Percentiles rank a stretch among this genome's conserved stretches.
Evolutionary conservation across 179 eudicot species (phyloP).

Genomic region (Beta corolliflora): DNA sequence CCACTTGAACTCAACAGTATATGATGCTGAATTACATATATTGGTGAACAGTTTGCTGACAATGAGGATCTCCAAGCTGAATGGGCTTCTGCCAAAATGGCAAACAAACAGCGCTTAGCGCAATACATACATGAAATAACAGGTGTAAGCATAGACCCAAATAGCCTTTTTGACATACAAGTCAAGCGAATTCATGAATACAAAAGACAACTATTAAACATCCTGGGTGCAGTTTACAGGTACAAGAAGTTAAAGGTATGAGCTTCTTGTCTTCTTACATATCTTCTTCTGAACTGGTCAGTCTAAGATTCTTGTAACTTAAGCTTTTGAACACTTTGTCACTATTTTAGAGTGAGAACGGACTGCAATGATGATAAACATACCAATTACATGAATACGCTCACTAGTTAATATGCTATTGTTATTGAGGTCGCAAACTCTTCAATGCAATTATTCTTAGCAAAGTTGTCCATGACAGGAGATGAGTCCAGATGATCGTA

Average conservation of each 20-base stretch:
- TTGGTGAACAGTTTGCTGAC: constrained; percentile 71
- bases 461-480: constrained; percentile 47
- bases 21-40: constrained; percentile 13
- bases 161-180: constrained; percentile 93
- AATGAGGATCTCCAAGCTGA: constrained; percentile 78
- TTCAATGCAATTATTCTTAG: not conserved
- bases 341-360: not conserved
- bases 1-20: not conserved
- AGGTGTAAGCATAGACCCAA: constrained; percentile 85
- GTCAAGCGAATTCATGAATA: constrained; percentile 98
- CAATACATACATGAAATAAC: constrained; percentile 75
- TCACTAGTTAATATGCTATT: not conserved
- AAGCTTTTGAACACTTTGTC: not conserved
- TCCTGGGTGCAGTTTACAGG: constrained; percentile 83
- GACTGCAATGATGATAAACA: not conserved
- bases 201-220: constrained; percentile 91
- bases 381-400: not conserved
- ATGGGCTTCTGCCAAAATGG: constrained; percentile 98
- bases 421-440: not conserved
- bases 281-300: not conserved
- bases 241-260: constrained; percentile 96
- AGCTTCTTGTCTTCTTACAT: not conserved
- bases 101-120: constrained; percentile 83
- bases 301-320: not conserved
- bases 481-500: constrained; percentile 90